A percentile compares a stretch with the other conserved stretches of the same genome.
These are phyloP conservation scores for Sarocladiaceae sp. DNA, from an alignment of 2,329 filamentous ascomycete genomes.

Conservation along the genomic window DNA sequence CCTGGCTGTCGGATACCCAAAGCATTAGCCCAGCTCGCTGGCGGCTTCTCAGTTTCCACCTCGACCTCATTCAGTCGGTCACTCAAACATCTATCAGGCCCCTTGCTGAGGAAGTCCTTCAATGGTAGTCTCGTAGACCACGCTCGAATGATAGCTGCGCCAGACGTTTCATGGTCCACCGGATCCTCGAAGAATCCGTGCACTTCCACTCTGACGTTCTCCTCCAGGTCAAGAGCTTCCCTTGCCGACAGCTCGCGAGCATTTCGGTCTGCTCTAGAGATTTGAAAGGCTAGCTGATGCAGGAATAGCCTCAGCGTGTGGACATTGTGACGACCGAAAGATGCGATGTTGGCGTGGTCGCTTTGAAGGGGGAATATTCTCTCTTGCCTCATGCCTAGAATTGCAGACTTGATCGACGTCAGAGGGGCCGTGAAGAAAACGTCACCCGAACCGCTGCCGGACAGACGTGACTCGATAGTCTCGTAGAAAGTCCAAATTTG, in stretches of 20 bases:
- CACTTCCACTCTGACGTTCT: slow-evolving; percentile 49
- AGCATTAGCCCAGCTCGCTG: background rate
- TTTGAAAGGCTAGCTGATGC: slow-evolving; percentile 25
- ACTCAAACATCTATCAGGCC: slow-evolving; percentile 47
- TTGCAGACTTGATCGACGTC: slow-evolving; percentile 49
- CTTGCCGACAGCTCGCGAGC: slow-evolving; percentile 24
- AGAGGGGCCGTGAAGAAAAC: slow-evolving; percentile 54
- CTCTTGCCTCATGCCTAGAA: slow-evolving; percentile 45
- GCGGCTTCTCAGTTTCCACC: background rate
- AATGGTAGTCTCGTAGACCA: slow-evolving; percentile 47
- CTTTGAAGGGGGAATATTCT: slow-evolving; percentile 47
- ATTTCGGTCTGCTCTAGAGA: slow-evolving; percentile 26
- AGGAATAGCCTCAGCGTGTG: slow-evolving; percentile 39
- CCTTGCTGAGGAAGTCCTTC: slow-evolving; percentile 47
- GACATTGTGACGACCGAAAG: slow-evolving; percentile 44
- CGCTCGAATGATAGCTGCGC: slow-evolving; percentile 31
- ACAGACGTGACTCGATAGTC: slow-evolving; percentile 52
- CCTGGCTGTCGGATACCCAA: slow-evolving; percentile 24
- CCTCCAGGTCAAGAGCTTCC: slow-evolving; percentile 41
- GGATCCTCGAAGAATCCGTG: slow-evolving; percentile 55
- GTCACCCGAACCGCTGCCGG: slow-evolving; percentile 34
- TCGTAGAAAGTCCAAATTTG: slow-evolving; percentile 59
- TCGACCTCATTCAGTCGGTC: slow-evolving; percentile 42
- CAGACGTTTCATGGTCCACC: slow-evolving; percentile 19
- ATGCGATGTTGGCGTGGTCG: slow-evolving; percentile 48